Evolutionary conservation across 2,329 filamentous ascomycete species (phyloP).

Genomic region (Truncatella angustata): DNA sequence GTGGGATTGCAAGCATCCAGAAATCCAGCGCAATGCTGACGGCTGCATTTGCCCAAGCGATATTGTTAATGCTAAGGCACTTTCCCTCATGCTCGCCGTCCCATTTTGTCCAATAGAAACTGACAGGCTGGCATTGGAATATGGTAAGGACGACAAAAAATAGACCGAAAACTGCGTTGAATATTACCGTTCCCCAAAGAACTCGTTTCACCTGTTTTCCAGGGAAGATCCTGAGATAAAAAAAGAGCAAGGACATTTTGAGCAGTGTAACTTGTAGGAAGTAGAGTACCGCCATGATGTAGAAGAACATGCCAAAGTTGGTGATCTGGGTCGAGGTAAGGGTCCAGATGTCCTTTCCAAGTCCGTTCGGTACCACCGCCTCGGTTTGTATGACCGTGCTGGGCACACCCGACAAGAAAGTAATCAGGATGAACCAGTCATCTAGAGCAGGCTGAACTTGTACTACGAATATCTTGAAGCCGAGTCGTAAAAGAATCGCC

Average conservation of each 20-base stretch:
- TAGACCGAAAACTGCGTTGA: conserved; percentile 29
- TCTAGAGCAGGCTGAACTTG: conserved; percentile 36
- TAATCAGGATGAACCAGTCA: conserved; percentile 33
- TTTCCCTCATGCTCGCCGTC: conserved; percentile 35
- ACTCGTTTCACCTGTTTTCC: conserved; percentile 24
- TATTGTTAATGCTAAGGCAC: conserved; percentile 38
- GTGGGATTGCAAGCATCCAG: conserved; percentile 39
- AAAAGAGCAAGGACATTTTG: conserved; percentile 39
- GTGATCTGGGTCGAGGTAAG: conserved; percentile 20
- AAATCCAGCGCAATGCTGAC: conserved; percentile 41
- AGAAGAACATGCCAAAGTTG: conserved; percentile 28
- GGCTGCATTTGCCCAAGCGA: conserved; percentile 40
- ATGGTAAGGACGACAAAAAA: conserved; percentile 31
- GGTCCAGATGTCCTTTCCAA: conserved; percentile 35
- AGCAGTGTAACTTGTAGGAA: conserved; percentile 34
- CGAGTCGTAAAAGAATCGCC: conserved; percentile 42
- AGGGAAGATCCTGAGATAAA: conserved; percentile 42
- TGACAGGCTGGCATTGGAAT: conserved; percentile 38
- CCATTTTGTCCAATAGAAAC: conserved; percentile 40
- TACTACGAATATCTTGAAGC: conserved; percentile 28
- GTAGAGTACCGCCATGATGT: conserved; percentile 35
- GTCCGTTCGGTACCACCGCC: conserved; percentile 22
- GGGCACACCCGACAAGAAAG: conserved; percentile 26
- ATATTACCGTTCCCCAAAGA: conserved; percentile 30
- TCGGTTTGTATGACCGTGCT: conserved; percentile 25